Conservation (phyloP, 331 rosid species). For the Phaseolus coccineus region DNA sequence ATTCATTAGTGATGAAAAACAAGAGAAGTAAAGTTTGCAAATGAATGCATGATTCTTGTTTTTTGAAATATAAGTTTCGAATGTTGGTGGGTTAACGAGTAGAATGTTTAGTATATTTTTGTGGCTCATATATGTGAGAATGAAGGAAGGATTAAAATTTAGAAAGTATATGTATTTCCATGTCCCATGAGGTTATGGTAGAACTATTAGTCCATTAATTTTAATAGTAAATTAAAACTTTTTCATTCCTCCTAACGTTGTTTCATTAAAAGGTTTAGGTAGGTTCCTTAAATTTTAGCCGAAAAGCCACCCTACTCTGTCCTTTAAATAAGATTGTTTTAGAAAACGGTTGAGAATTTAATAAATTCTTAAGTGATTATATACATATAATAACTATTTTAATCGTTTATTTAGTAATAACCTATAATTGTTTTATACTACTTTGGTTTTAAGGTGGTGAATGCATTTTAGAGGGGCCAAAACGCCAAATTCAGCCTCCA, state of each 20-base stretch:
- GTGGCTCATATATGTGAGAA: not conserved
- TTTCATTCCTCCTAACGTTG: not conserved
- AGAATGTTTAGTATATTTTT: not conserved
- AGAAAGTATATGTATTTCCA: not conserved
- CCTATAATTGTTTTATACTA: not conserved
- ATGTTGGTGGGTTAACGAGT: not conserved
- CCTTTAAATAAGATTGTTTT: not conserved
- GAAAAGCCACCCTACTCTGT: not conserved
- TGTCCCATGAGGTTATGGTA: not conserved
- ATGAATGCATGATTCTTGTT: not conserved
- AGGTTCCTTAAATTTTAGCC: not conserved
- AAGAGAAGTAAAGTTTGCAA: not conserved
- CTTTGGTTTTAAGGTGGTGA: not conserved
- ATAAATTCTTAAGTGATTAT: not conserved
- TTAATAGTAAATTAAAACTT: not conserved
- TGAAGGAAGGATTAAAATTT: not conserved
- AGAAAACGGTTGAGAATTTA: not conserved
- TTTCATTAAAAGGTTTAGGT: constrained; percentile 25
- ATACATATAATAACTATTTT: not conserved
- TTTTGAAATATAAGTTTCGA: not conserved
- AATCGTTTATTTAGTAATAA: not conserved
- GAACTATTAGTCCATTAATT: not conserved
- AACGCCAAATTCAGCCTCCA: not conserved
- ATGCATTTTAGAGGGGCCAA: not conserved
- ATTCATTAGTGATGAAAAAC: not conserved